Base-by-base conservation (phyloP, 2,329 filamentous ascomycete species). In the Claviceps pazoutovae region DNA sequence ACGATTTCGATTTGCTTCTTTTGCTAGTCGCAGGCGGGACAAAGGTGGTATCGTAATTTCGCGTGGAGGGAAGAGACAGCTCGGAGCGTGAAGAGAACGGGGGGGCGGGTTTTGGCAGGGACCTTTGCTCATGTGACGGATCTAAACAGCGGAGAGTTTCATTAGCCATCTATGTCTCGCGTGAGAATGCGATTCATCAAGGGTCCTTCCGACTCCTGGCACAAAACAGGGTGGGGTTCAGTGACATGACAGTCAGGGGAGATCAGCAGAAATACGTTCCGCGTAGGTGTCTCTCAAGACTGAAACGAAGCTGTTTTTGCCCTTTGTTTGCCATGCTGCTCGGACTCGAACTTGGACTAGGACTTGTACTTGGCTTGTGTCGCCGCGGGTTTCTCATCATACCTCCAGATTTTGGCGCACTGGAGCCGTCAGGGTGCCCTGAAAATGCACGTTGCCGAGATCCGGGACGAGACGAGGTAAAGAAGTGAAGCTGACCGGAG, bases 1-100 rank as follows among this genome's bases (percentile, higher is more conserved):
- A 81, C 8, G 74, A 68, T 55, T 80, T 81, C 14, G 73, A 69
- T 58, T 80, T 80, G 57, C 61, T 66, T 61, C 71, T 76, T 63
- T 72, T 76, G 19, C 63, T 59, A 5, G 64, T 62, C 19, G 41
- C n/a, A n/a, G 64, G 59, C 17, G 55, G 68, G 61, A 55, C 58
- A 19, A 61, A 56, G 50, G 61, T 50, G 46, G 59, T 58, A 51
- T 79, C 76, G 62, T 68, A 63, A 46, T 79, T 75, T 51, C 64
- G 62, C n/a, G 68, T 64, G 6, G 75, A 75, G 41, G 70, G 69
- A 48, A 79, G 60, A 53, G 78, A 78, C 43, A 75, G 61, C 54
- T 80, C 73, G 55, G 78, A 77, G 59, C 66, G 72, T 46, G 75
- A 72, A 41, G 72, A 69, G 51, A 71, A 61, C 55, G 69, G 65